A percentile compares a stretch with the other conserved stretches of the same genome.
Conservation (phyloP, 2,329 filamentous ascomycete species). For the Sphaerostilbella broomeana region DNA sequence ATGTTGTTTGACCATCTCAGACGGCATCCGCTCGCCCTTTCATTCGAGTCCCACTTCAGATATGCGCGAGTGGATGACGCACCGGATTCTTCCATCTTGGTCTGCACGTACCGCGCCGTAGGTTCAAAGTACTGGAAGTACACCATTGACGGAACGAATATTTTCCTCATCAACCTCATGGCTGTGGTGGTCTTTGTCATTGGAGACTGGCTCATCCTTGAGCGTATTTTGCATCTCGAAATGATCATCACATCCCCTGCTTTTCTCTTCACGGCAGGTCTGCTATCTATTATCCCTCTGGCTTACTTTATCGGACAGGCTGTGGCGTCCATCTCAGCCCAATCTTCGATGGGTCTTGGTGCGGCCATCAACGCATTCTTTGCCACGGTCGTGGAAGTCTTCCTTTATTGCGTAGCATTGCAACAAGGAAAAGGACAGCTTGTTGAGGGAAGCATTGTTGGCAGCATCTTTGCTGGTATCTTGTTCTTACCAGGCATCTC, state of each 20-base stretch:
- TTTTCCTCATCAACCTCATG: constrained; percentile 97
- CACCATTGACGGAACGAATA: constrained; percentile 95
- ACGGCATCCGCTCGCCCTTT: constrained; percentile 84
- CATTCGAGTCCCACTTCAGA: constrained; percentile 80
- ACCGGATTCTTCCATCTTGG: constrained; percentile 75
- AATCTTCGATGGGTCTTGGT: constrained; percentile 96
- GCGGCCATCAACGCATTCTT: constrained; percentile 98
- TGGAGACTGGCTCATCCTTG: constrained; percentile 80
- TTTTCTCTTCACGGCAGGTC: constrained; percentile 74
- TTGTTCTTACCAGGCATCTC: constrained; percentile 90
- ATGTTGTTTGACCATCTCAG: constrained; percentile 86
- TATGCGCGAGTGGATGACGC: constrained; percentile 65
- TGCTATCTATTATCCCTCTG: constrained; percentile 90
- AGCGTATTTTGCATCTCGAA: constrained; percentile 60
- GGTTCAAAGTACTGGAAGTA: constrained; percentile 99
- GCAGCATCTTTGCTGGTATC: constrained; percentile 95
- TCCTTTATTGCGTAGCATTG: constrained; percentile 90
- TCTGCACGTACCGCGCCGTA: constrained; percentile 95
- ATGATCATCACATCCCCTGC: constrained; percentile 73
- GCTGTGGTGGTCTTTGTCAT: constrained; percentile 91
- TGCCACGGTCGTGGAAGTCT: constrained; percentile 94
- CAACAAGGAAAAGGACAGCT: constrained; percentile 87
- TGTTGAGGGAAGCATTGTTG: constrained; percentile 94
- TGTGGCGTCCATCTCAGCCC: constrained; percentile 94
- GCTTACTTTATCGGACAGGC: constrained; percentile 99